Percentiles rank a stretch among this genome's conserved stretches.
These are phyloP conservation scores for Quillaja saponaria DNA, from an alignment of 306 rosid genomes.

Conservation along the genomic window DNA sequence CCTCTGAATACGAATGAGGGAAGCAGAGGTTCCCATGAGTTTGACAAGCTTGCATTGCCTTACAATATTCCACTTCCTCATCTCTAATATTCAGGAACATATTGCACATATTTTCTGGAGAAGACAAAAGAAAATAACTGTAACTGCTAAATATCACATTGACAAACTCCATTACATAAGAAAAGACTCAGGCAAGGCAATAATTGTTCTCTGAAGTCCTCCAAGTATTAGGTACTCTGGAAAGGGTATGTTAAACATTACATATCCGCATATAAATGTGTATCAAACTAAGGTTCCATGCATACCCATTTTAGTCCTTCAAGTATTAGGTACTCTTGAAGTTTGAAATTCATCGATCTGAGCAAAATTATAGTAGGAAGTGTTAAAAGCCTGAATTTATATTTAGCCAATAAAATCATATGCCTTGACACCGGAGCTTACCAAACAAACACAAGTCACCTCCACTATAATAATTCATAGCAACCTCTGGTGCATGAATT, in stretches of 20 bases:
- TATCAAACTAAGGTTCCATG: slow-evolving; percentile 24
- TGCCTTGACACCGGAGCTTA: slow-evolving; percentile 40
- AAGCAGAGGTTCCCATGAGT: slow-evolving; percentile 84
- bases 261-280: slow-evolving; percentile 12
- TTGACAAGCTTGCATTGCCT: slow-evolving; percentile 97
- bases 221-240: too few species aligned
- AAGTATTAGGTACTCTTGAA: slow-evolving; percentile 75
- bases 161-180: slow-evolving; percentile 15
- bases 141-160: slow-evolving; percentile 12
- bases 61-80: slow-evolving; percentile 96
- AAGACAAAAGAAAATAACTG: slow-evolving; percentile 13
- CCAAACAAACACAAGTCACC: slow-evolving; percentile 89
- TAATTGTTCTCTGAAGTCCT: neutral
- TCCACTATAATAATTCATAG: slow-evolving; percentile 89
- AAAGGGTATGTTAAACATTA: too few species aligned
- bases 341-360: slow-evolving; percentile 99
- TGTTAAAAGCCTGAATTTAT: slow-evolving; percentile 37
- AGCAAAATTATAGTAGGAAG: slow-evolving; percentile 15
- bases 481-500: slow-evolving; percentile 79
- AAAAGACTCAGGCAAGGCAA: slow-evolving; percentile 1
- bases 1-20: slow-evolving; percentile 71
- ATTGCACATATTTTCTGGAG: slow-evolving; percentile 74
- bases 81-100: slow-evolving; percentile 88
- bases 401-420: slow-evolving; percentile 9
- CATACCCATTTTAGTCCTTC: slow-evolving; percentile 89